phyloP scores from a whole-genome alignment of 305 asterid genomes.

The Solanum hybrid region DNA sequence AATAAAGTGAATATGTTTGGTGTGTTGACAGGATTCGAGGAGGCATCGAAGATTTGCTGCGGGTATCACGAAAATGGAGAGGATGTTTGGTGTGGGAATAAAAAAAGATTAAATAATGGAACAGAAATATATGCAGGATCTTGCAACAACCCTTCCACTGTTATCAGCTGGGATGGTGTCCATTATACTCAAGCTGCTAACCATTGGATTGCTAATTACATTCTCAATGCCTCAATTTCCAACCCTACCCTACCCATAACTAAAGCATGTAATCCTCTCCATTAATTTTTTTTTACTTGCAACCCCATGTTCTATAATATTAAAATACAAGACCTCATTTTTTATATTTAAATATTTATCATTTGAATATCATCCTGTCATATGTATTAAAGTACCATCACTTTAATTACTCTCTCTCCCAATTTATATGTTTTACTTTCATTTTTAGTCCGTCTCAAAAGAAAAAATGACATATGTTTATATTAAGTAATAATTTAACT shows the following conservation, averaged over 20 bases:
- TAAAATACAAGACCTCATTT: no score
- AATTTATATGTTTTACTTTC: no score
- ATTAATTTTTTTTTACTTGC: not conserved
- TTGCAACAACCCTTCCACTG: slow-evolving; percentile 28
- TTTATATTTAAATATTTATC: not conserved
- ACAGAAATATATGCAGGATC: slow-evolving; percentile 27
- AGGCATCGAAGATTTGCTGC: slow-evolving; percentile 45
- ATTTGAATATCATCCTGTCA: not conserved
- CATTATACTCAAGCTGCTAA: slow-evolving; percentile 52
- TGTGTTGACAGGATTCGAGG: slow-evolving; percentile 34
- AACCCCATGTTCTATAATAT: not conserved
- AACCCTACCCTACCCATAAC: slow-evolving; percentile 25
- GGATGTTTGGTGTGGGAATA: slow-evolving; percentile 43
- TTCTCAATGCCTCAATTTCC: slow-evolving; percentile 39
- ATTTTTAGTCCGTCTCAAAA: not conserved
- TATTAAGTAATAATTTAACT: not conserved
- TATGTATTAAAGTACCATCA: not conserved
- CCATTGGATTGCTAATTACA: slow-evolving; percentile 38
- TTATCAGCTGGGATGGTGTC: slow-evolving; percentile 64
- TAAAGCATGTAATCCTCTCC: slow-evolving; percentile 25
- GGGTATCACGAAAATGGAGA: slow-evolving; percentile 29
- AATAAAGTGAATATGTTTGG: not conserved
- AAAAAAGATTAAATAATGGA: slow-evolving; percentile 18
- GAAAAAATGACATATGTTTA: not conserved
- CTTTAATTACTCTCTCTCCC: no score